Evolutionary conservation across 495 filamentous ascomycete species (phyloP).

Genomic region (Penicillium paradoxum): DNA sequence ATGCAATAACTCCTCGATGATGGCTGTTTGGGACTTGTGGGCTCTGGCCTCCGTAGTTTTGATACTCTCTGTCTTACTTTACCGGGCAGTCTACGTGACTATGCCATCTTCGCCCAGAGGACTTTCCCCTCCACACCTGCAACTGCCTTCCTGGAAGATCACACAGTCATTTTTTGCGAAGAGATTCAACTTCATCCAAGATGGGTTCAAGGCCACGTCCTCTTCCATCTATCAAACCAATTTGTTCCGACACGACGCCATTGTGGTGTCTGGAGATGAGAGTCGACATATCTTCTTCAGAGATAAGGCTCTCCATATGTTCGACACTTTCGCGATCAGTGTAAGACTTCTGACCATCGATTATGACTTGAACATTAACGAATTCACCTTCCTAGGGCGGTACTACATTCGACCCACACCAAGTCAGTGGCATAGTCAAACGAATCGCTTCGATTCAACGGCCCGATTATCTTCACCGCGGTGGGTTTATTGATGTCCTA

Average conservation of each 20-base stretch:
- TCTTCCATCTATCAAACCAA: constrained; percentile 1
- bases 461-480: neutral
- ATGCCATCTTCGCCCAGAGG: neutral
- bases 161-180: neutral
- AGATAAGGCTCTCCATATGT: neutral
- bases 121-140: neutral
- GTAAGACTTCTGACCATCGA: neutral
- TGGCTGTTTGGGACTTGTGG: neutral
- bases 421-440: neutral
- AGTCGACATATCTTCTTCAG: constrained; percentile 1
- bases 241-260: neutral
- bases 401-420: neutral
- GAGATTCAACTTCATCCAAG: constrained; percentile 2
- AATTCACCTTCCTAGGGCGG: neutral
- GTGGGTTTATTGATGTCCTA: neutral
- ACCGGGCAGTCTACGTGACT: neutral
- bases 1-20: neutral
- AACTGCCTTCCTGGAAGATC: neutral
- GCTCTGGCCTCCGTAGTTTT: neutral
- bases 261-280: constrained; percentile 4
- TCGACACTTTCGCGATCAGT: neutral
- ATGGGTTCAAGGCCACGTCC: neutral
- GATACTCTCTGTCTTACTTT: neutral
- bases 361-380: neutral
- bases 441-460: constrained; percentile 3